Conservation (phyloP, 805 yeast species). For the Wilhelminamyces savonicus region DNA sequence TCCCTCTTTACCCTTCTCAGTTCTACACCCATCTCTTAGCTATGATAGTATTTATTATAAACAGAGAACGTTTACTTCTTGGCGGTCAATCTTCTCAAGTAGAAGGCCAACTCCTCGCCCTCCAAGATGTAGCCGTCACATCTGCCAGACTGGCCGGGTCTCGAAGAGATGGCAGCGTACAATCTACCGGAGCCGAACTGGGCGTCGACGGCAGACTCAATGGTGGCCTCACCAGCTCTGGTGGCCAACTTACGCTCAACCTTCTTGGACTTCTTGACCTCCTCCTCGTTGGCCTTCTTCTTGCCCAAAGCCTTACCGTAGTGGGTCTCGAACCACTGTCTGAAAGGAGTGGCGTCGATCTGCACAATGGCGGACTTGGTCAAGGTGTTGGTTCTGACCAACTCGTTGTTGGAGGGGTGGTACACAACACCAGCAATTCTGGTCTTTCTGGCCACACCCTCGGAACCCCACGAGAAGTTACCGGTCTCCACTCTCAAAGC, state of each 20-base stretch:
- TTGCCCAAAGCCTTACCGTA: constrained; percentile 93
- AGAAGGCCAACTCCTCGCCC: constrained; percentile 99
- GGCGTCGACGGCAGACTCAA: constrained; percentile 85
- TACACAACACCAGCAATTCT: constrained; percentile 96
- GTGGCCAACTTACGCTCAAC: constrained; percentile 90
- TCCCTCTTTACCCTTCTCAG: background rate
- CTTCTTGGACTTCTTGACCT: constrained; percentile 63
- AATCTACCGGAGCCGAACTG: constrained; percentile 99
- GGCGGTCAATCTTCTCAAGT: constrained; percentile 99
- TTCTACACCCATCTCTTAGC: background rate
- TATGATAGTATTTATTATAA: background rate
- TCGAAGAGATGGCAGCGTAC: constrained; percentile 96
- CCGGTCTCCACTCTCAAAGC: constrained; percentile 98
- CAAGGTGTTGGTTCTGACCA: constrained; percentile 99
- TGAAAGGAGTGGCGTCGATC: constrained; percentile 99
- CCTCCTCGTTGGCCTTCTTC: constrained; percentile 56
- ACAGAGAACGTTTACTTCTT: constrained; percentile 68
- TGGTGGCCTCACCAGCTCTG: constrained; percentile 78
- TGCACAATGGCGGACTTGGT: constrained; percentile 99
- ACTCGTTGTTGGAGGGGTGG: constrained; percentile 99
- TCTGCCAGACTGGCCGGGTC: constrained; percentile 99
- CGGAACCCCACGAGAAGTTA: constrained; percentile 99
- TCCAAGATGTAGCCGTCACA: constrained; percentile 99
- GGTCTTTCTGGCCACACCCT: constrained; percentile 98
- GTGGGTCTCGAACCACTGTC: constrained; percentile 98